Conservation (phyloP, 2,329 filamentous ascomycete species). For the Eutypa lata region DNA sequence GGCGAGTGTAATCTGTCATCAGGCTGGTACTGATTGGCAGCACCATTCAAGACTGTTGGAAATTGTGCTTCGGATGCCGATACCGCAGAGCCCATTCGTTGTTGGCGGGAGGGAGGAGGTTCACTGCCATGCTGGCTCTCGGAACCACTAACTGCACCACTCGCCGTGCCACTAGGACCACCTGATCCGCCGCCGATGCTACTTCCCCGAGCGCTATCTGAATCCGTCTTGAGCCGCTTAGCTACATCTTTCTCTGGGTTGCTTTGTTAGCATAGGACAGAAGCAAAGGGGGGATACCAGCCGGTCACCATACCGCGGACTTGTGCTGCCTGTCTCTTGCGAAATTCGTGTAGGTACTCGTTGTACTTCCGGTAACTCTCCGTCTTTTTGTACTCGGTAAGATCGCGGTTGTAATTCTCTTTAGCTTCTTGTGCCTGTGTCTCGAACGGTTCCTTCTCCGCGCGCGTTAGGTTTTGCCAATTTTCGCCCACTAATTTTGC, state of each 20-base stretch:
- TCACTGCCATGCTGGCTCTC: constrained; percentile 48
- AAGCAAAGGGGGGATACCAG: background rate
- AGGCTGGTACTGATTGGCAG: constrained; percentile 31
- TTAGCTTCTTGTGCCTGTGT: constrained; percentile 69
- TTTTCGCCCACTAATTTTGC: constrained; percentile 79
- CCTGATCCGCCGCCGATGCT: constrained; percentile 40
- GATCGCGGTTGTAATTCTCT: constrained; percentile 71
- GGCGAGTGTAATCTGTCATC: constrained; percentile 47
- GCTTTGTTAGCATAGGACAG: constrained; percentile 4
- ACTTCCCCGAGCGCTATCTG: constrained; percentile 32
- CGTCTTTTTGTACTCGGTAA: constrained; percentile 76
- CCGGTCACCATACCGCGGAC: constrained; percentile 45
- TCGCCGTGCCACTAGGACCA: constrained; percentile 34
- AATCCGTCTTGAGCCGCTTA: constrained; percentile 48
- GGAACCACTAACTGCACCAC: constrained; percentile 43
- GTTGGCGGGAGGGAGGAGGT: constrained; percentile 42
- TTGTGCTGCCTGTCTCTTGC: constrained; percentile 62
- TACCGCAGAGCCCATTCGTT: constrained; percentile 45
- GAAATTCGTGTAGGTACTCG: constrained; percentile 74
- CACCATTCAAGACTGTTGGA: constrained; percentile 34
- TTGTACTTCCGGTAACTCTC: constrained; percentile 64
- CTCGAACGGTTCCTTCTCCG: constrained; percentile 71
- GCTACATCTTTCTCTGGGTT: constrained; percentile 44
- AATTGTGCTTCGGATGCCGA: constrained; percentile 45
- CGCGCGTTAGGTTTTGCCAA: constrained; percentile 68